Evolutionary conservation across 352 stramenopile genomes (phyloP).

Genomic region (Globisporangium ultimum): DNA sequence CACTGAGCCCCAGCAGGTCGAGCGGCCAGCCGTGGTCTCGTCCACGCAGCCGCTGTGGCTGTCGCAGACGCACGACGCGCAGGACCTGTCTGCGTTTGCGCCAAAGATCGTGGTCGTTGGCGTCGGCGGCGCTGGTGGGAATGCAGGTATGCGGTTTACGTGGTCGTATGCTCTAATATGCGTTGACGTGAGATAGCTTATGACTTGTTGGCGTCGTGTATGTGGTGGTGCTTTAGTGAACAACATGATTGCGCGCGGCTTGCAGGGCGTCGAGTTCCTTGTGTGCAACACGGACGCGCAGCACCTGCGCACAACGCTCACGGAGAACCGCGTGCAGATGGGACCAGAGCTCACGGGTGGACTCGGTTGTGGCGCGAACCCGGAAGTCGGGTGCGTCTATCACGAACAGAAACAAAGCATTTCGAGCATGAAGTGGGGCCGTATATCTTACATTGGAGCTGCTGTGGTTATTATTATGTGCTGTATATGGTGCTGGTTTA

Average conservation of each 20-base stretch:
- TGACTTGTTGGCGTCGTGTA: neutral
- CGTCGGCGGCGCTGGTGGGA: constrained; percentile 85
- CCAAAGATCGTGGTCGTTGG: constrained; percentile 87
- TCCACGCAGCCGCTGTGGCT: constrained; percentile 78
- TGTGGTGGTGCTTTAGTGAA: constrained; percentile 50
- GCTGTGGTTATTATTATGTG: neutral
- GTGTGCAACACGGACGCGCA: constrained; percentile 92
- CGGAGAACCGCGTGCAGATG: constrained; percentile 90
- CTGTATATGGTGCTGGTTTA: constrained; percentile 1
- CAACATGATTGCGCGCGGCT: constrained; percentile 85
- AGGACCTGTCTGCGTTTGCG: constrained; percentile 71
- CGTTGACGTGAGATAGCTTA: neutral
- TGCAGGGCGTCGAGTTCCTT: constrained; percentile 85
- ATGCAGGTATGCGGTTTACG: constrained; percentile 45
- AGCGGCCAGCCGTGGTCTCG: constrained; percentile 30
- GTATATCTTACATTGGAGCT: no score
- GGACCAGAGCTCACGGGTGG: constrained; percentile 82
- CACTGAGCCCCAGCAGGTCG: constrained; percentile 32
- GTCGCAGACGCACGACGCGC: constrained; percentile 52
- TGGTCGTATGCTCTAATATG: neutral
- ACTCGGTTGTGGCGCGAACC: constrained; percentile 78
- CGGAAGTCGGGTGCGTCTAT: constrained; percentile 57
- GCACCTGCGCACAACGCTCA: constrained; percentile 87
- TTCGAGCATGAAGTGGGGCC: no score
- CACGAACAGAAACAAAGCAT: no score